Evolutionary conservation across 495 filamentous ascomycete genomes (phyloP), one percentile per base, ranked within the genome.

Genomic region (Echria macrotheca): DNA sequence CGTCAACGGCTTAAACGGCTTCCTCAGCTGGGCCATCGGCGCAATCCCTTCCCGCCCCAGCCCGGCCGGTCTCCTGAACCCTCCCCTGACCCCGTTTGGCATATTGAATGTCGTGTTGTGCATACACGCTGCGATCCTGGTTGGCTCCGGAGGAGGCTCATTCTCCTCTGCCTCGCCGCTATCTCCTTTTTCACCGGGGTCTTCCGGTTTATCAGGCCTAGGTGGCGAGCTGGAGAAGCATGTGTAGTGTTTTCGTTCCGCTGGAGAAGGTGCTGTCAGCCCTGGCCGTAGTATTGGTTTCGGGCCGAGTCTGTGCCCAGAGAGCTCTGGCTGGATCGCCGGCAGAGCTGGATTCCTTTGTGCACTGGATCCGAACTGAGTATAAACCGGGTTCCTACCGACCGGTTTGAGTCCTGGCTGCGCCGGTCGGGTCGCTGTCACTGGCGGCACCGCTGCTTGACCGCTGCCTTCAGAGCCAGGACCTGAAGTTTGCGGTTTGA

Each of bases 161-260:
- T 53, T 49, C 12, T 69, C 63, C 14, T 61, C 59, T 12, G 21
- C 53, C 2, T 43, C 40, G 10, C 29, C 22, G 29, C 17, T 53
- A n/a, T n/a, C n/a, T n/a, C n/a, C n/a, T n/a, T n/a, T n/a, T n/a
- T 6, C 28, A 6, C 28, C 28, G 28, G 28, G 28, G 28, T 31
- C 28, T 6, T 31, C 47, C 32, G 11, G 35, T 0, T 46, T 2
- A 11, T 53, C 38, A 17, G 38, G 21, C 21, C 57, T 57, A 1
- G 61, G 52, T 9, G 73, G 73, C 10, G 73, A 76, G 54, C 73
- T 76, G 1, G 73, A 76, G 39, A 76, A 76, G 44, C 63, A 69
- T 6, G 62, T 25, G 42, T 76, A 76, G n/a, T 66, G 64, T 44
- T 71, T 72, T 14, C 42, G 9, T 14, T 35, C 37, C 0, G 56